A percentile compares a stretch with the other conserved stretches of the same genome.
Conservation (phyloP, 2,329 filamentous ascomycete species). For the Trichoderma citrinoviride region DNA sequence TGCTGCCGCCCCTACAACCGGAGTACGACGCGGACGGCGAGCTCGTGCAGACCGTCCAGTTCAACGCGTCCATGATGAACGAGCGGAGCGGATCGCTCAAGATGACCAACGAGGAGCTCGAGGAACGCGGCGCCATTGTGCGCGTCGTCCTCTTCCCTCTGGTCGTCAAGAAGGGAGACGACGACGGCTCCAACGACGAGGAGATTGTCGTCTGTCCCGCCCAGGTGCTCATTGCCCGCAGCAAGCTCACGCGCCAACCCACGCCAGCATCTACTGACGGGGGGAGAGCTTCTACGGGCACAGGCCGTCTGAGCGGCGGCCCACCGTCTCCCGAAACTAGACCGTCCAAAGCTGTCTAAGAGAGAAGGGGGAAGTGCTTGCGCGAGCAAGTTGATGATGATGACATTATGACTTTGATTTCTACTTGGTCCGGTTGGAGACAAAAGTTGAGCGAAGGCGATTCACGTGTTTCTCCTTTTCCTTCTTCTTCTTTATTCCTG, state of each 20-base stretch:
- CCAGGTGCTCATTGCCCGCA: slow-evolving; percentile 76
- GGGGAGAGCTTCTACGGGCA: slow-evolving; percentile 46
- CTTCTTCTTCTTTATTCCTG: slow-evolving; percentile 16
- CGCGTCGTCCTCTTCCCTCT: slow-evolving; percentile 93
- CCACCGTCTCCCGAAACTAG: slow-evolving; percentile 26
- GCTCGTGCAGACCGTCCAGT: slow-evolving; percentile 79
- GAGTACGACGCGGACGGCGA: slow-evolving; percentile 95
- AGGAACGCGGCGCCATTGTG: slow-evolving; percentile 72
- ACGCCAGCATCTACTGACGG: slow-evolving; percentile 54
- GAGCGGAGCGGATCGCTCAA: slow-evolving; percentile 69
- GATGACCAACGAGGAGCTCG: slow-evolving; percentile 71
- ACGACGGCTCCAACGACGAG: slow-evolving; percentile 81
- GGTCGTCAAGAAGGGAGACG: slow-evolving; percentile 93
- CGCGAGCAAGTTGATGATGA: slow-evolving; percentile 30
- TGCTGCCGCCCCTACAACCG: slow-evolving; percentile 91
- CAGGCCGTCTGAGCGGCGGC: slow-evolving; percentile 39
- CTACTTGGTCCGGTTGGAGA: background rate
- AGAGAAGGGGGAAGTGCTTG: background rate
- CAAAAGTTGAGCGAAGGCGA: slow-evolving; percentile 20
- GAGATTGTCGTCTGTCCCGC: slow-evolving; percentile 95
- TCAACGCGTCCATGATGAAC: slow-evolving; percentile 94
- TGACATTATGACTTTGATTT: slow-evolving; percentile 16
- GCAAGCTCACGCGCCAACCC: slow-evolving; percentile 39
- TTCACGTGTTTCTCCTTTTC: background rate
- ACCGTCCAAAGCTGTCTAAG: background rate